A percentile compares a stretch with the other conserved stretches of the same genome.
phyloP scores from a whole-genome alignment of 2,329 filamentous ascomycete species.

The Fusarium praegraminearum region DNA sequence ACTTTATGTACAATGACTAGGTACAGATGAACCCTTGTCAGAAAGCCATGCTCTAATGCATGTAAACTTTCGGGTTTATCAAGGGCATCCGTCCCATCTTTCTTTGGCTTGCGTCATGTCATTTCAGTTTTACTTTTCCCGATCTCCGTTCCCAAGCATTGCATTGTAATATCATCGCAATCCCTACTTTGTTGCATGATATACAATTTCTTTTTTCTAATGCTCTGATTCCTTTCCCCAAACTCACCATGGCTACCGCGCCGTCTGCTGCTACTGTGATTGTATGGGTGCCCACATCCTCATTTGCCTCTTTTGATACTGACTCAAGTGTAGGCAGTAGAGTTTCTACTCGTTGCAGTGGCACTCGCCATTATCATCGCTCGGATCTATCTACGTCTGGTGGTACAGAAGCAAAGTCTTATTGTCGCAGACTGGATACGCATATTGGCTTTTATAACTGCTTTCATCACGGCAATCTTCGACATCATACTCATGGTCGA shows the following conservation, averaged over 20 bases:
- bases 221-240: neutral
- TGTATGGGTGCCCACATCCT: neutral
- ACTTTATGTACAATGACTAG: neutral
- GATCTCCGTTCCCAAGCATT: neutral
- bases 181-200: neutral
- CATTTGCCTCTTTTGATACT: neutral
- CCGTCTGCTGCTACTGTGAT: conserved; percentile 24
- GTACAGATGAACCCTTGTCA: neutral
- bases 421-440: conserved; percentile 20
- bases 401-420: conserved; percentile 29
- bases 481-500: conserved; percentile 12
- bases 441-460: conserved; percentile 21
- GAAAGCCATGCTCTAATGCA: neutral
- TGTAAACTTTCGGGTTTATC: neutral
- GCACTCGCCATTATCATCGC: conserved; percentile 16
- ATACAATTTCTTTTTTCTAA: neutral
- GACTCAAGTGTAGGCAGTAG: neutral
- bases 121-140: neutral
- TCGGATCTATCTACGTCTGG: conserved; percentile 30
- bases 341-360: neutral
- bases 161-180: neutral
- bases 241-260: conserved; percentile 10
- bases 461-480: conserved; percentile 9
- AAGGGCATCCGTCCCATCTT: neutral
- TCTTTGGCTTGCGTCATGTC: neutral